These are phyloP conservation scores for Didymella glomerata DNA, from an alignment of 2,329 filamentous ascomycete genomes.

Conservation along the genomic window DNA sequence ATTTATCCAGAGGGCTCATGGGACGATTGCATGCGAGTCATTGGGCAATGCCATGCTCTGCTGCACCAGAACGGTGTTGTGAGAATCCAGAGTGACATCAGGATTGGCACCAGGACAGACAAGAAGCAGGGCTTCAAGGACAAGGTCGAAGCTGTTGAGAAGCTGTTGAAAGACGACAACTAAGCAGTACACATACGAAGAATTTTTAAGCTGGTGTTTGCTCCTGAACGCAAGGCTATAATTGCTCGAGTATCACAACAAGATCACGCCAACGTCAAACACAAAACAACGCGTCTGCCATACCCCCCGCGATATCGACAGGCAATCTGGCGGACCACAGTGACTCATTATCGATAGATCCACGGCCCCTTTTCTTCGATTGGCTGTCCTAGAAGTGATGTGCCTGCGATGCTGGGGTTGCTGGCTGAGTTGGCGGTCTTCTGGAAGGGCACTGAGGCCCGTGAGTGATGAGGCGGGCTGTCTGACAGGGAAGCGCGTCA, in stretches of 20 bases:
- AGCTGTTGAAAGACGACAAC: conserved; percentile 54
- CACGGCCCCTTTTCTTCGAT: conserved; percentile 32
- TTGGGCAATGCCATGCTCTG: conserved; percentile 53
- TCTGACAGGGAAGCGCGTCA: conserved; percentile 35
- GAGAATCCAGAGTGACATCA: conserved; percentile 87
- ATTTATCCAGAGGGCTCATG: conserved; percentile 77
- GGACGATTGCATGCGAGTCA: conserved; percentile 79
- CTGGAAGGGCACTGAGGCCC: conserved; percentile 18
- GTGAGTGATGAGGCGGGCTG: conserved; percentile 20
- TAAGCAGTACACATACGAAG: neutral
- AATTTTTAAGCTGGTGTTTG: neutral
- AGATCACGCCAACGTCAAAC: conserved; percentile 10
- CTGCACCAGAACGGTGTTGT: conserved; percentile 51
- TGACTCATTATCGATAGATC: conserved; percentile 27
- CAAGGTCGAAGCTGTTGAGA: conserved; percentile 73
- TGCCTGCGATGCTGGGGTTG: conserved; percentile 19
- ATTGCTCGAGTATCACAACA: conserved; percentile 22
- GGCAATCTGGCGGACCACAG: conserved; percentile 25
- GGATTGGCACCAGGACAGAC: conserved; percentile 84
- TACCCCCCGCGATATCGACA: conserved; percentile 26
- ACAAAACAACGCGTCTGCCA: conserved; percentile 23
- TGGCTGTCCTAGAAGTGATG: conserved; percentile 25
- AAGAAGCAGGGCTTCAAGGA: conserved; percentile 83
- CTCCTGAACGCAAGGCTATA: conserved; percentile 10
- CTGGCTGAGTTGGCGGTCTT: conserved; percentile 15